These are phyloP conservation scores for Verticillium tricorpus DNA, from an alignment of 2,329 filamentous ascomycete genomes.

Conservation along the genomic window DNA sequence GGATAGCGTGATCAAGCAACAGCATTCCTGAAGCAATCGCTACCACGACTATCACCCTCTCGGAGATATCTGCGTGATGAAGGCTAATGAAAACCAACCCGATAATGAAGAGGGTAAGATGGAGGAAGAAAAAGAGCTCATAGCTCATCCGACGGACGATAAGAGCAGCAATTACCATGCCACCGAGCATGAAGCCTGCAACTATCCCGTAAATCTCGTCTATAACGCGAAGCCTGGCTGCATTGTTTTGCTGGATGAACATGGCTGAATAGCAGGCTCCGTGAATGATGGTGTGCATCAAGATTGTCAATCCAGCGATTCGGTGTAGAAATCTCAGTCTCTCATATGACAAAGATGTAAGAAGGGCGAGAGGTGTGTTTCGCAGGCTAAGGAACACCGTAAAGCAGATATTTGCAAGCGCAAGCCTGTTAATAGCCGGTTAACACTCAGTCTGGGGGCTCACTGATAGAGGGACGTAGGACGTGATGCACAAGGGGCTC, in stretches of 20 bases:
- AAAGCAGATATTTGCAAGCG: slow-evolving; percentile 41
- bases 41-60: slow-evolving; percentile 34
- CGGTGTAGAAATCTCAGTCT: slow-evolving; percentile 54
- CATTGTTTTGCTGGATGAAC: slow-evolving; percentile 26
- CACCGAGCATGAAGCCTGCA: slow-evolving; percentile 40
- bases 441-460: not conserved
- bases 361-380: slow-evolving; percentile 50
- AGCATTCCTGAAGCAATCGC: slow-evolving; percentile 42
- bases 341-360: slow-evolving; percentile 54
- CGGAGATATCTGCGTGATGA: slow-evolving; percentile 43
- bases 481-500: no score
- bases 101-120: slow-evolving; percentile 44
- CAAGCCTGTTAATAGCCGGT: slow-evolving; percentile 23
- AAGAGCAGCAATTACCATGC: slow-evolving; percentile 37
- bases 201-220: slow-evolving; percentile 44
- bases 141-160: slow-evolving; percentile 44
- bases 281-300: slow-evolving; percentile 43
- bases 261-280: slow-evolving; percentile 35
- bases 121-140: slow-evolving; percentile 51
- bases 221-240: slow-evolving; percentile 25
- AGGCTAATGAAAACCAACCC: slow-evolving; percentile 42
- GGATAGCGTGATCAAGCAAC: slow-evolving; percentile 44
- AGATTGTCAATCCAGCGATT: slow-evolving; percentile 44
- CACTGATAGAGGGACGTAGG: not conserved
- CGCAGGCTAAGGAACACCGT: slow-evolving; percentile 50